A percentile compares a stretch with the other conserved stretches of the same genome.
phyloP scores from a whole-genome alignment of 768 basidiomycete species.

The Trametes maxima region DNA sequence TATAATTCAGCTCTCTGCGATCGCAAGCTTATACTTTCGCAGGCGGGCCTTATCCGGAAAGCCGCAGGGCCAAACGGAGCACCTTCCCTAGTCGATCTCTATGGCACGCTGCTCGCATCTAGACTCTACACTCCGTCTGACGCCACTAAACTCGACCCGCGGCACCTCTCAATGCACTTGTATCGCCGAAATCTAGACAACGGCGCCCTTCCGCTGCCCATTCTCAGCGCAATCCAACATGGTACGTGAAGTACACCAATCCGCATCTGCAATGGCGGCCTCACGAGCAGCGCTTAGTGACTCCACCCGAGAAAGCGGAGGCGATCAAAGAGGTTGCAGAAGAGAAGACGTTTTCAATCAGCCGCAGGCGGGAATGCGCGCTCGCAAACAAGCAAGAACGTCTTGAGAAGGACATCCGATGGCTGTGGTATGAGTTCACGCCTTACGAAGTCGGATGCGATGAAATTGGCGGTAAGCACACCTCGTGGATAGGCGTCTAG shows the following conservation, averaged over 20 bases:
- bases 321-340: constrained; percentile 9
- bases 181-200: constrained; percentile 27
- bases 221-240: constrained; percentile 32
- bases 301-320: constrained; percentile 17
- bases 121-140: constrained; percentile 29
- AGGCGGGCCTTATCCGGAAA: constrained; percentile 28
- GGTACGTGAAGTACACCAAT: constrained; percentile 11
- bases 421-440: constrained; percentile 33
- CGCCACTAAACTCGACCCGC: constrained; percentile 23
- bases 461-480: constrained; percentile 28
- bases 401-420: constrained; percentile 20
- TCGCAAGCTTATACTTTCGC: not conserved
- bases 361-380: not conserved
- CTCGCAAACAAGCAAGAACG: constrained; percentile 12
- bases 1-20: not conserved
- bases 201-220: constrained; percentile 29
- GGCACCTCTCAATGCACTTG: constrained; percentile 28
- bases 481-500: not conserved
- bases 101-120: constrained; percentile 29
- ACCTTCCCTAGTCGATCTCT: constrained; percentile 31
- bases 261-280: too few relatives aligned
- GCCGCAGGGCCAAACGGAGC: constrained; percentile 26
- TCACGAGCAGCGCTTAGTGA: constrained; percentile 2
- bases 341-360: constrained; percentile 15
- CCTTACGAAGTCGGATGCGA: constrained; percentile 33